Base-by-base conservation (phyloP, 2,329 filamentous ascomycete genomes). In the Hymenoscyphus scutula region DNA sequence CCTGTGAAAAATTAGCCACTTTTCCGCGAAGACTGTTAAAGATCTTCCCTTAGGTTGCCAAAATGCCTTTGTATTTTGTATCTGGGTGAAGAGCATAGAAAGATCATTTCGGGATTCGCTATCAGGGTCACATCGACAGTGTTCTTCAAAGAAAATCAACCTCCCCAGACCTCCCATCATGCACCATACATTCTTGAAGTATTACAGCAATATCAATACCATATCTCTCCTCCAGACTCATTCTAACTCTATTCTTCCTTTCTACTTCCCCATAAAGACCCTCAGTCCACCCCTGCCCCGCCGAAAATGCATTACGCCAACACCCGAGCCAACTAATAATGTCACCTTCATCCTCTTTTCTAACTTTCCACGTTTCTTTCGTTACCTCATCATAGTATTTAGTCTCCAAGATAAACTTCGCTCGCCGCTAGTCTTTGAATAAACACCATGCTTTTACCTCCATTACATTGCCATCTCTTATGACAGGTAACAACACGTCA, bases 101-200 rank as follows among this genome's bases (percentile, higher is more conserved):
- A n/a, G n/a, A n/a, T n/a, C n/a, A n/a, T n/a, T n/a, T n/a, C n/a
- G n/a, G n/a, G n/a, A n/a, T n/a, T n/a, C n/a, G n/a, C n/a, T n/a
- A n/a, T n/a, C n/a, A n/a, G n/a, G n/a, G n/a, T n/a, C n/a, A n/a
- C n/a, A n/a, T n/a, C n/a, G n/a, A n/a, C n/a, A n/a, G n/a, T n/a
- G n/a, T n/a, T n/a, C 37, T 41, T 41, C 37, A 41, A 41, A 41
- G 37, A n/a, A 41, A n/a, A 41, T 41, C 37, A 41, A 41, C 37
- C 37, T 41, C 37, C 37, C 37, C 37, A 41, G 37, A 41, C 37
- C 37, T 41, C 17, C 37, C 17, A 41, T 41, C 37, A 41, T n/a
- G 13, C 37, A 6, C 37, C 17, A 41, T 41, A 41, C 17, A 15
- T 41, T 41, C 37, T 41, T 41, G 37, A 41, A 41, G 37, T 41